These are phyloP conservation scores for Fraxinus latifolia DNA, from an alignment of 305 asterid species.

Conservation along the genomic window DNA sequence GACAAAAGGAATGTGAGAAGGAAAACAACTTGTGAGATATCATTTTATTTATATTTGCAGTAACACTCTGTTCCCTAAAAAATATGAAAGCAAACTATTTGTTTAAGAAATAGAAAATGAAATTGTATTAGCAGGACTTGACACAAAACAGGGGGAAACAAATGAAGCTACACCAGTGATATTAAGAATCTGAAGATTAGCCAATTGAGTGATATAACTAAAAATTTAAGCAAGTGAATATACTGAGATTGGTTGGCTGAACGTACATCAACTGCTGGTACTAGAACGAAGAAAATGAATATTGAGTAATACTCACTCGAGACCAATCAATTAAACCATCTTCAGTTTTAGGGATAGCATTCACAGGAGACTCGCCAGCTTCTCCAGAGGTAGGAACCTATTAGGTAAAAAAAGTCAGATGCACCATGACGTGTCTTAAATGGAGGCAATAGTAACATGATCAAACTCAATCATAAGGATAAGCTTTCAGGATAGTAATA, in stretches of 20 bases:
- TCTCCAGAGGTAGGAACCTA: slow-evolving; percentile 80
- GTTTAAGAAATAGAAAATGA: neutral
- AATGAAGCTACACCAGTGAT: neutral
- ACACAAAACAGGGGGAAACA: neutral
- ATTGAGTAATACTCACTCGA: slow-evolving; percentile 44
- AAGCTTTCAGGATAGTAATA: slow-evolving; percentile 7
- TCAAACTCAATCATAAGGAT: neutral
- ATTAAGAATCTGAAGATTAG: neutral
- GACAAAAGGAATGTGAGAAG: neutral
- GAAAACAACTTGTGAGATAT: neutral
- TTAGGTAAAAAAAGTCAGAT: slow-evolving; percentile 21
- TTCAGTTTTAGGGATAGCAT: slow-evolving; percentile 67
- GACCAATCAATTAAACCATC: slow-evolving; percentile 92
- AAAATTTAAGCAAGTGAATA: neutral
- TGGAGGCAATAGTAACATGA: slow-evolving; percentile 12
- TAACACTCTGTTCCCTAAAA: neutral
- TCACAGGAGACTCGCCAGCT: slow-evolving; percentile 57
- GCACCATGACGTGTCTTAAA: slow-evolving; percentile 13
- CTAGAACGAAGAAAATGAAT: slow-evolving; percentile 9
- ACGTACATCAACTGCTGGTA: slow-evolving; percentile 7
- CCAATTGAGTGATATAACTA: neutral
- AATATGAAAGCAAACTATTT: neutral
- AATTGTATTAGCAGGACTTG: neutral
- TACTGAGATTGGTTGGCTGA: slow-evolving; percentile 1
- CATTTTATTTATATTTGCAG: neutral